Conservation (phyloP, 495 filamentous ascomycete species). For the Tuber melanosporum region DNA sequence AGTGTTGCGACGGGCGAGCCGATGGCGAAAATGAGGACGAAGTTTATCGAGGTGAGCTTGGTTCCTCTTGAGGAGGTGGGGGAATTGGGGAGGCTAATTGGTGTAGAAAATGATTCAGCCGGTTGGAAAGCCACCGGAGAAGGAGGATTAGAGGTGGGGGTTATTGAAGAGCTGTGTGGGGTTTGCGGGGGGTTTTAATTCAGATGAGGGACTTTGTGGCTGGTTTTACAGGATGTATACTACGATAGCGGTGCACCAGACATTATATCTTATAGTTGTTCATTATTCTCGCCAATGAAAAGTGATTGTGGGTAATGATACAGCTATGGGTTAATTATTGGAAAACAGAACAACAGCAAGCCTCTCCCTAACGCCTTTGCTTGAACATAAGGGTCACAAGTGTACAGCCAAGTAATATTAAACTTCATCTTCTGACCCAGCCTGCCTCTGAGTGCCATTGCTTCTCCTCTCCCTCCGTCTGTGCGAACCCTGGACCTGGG, state of each 20-base stretch:
- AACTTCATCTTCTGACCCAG: background rate
- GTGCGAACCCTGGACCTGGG: background rate
- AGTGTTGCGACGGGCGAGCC: constrained; percentile 78
- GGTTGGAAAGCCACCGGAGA: constrained; percentile 72
- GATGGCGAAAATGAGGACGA: constrained; percentile 67
- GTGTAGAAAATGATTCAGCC: constrained; percentile 80
- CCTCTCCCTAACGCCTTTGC: background rate
- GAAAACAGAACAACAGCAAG: background rate
- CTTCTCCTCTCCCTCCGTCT: background rate
- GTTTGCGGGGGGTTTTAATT: background rate
- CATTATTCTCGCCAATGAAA: background rate
- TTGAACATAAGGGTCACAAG: background rate
- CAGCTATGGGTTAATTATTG: background rate
- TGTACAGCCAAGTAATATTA: background rate
- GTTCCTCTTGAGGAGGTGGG: background rate
- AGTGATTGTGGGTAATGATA: background rate
- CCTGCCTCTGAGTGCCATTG: background rate
- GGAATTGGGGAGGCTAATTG: background rate
- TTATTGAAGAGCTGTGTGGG: background rate
- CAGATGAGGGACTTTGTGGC: background rate
- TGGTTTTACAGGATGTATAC: background rate
- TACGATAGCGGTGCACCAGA: background rate
- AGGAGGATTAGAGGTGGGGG: constrained; percentile 45
- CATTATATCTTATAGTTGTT: background rate
- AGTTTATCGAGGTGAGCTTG: constrained; percentile 61